These are phyloP conservation scores for Pyrenophora seminiperda DNA, from an alignment of 2,329 filamentous ascomycete genomes.

Conservation along the genomic window DNA sequence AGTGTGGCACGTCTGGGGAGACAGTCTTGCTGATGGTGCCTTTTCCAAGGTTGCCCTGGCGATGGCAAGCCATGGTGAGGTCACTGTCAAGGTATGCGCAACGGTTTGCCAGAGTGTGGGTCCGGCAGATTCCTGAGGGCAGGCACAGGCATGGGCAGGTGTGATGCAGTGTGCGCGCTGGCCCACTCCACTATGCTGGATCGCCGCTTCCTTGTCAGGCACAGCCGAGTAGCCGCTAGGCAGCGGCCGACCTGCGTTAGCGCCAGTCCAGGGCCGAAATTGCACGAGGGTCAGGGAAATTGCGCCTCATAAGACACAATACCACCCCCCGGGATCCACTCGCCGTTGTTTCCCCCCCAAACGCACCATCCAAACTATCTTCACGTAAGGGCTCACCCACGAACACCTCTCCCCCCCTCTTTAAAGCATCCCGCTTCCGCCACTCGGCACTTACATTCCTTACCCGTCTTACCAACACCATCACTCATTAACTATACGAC, in stretches of 20 bases:
- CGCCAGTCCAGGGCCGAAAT: conserved; percentile 26
- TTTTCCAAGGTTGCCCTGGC: conserved; percentile 7
- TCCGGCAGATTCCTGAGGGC: conserved; percentile 3
- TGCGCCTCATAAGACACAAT: conserved; percentile 31
- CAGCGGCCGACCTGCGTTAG: conserved; percentile 11
- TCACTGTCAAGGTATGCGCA: conserved; percentile 1
- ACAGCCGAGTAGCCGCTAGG: conserved; percentile 13
- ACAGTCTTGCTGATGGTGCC: neutral
- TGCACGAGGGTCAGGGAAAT: conserved; percentile 32
- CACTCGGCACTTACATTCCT: neutral
- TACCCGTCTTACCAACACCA: conserved; percentile 3
- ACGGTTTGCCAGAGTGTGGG: neutral
- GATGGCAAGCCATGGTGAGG: neutral
- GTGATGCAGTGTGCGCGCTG: conserved; percentile 1
- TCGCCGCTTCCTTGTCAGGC: conserved; percentile 18
- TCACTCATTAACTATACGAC: neutral
- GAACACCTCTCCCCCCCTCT: conserved; percentile 2
- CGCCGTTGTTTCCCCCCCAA: conserved; percentile 31
- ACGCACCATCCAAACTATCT: conserved; percentile 21
- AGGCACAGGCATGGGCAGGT: neutral
- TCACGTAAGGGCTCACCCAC: conserved; percentile 18
- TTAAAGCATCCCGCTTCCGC: conserved; percentile 14
- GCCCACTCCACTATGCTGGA: neutral
- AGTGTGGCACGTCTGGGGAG: neutral
- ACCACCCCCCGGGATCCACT: conserved; percentile 20